phyloP scores from a whole-genome alignment of 1,284 basidiomycete genomes.

The Ganoderma lingzhi region DNA sequence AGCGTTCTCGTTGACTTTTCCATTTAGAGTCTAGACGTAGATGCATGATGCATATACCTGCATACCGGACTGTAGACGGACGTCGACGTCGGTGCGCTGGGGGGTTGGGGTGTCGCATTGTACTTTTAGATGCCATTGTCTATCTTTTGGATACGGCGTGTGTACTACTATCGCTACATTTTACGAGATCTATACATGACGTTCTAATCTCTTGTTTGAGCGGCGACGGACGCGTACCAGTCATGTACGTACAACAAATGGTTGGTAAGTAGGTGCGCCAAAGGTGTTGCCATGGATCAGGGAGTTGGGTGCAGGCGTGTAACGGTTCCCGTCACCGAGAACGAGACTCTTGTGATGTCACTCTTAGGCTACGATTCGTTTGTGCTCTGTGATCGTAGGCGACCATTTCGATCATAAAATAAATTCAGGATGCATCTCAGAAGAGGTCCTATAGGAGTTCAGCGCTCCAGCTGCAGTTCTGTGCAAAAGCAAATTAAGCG shows the following conservation, averaged over 20 bases:
- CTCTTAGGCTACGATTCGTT: too few relatives aligned
- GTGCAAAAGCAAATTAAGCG: neutral
- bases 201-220: neutral
- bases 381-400: too few relatives aligned
- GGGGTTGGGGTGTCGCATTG: conserved; percentile 5
- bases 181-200: conserved; percentile 14
- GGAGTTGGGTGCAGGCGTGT: too few relatives aligned
- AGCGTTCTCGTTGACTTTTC: neutral
- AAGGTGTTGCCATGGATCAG: neutral
- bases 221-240: neutral
- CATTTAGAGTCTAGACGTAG: neutral
- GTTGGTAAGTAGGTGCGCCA: neutral
- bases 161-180: conserved; percentile 14
- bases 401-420: too few relatives aligned
- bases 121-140: conserved; percentile 12
- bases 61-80: neutral
- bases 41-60: neutral
- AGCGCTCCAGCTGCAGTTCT: too few relatives aligned
- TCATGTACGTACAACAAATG: neutral
- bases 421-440: too few relatives aligned
- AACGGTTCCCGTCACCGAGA: too few relatives aligned
- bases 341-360: too few relatives aligned
- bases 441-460: too few relatives aligned
- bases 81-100: neutral
- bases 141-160: neutral